A percentile compares a stretch with the other conserved stretches of the same genome.
phyloP scores from a whole-genome alignment of 257 asterid species.

The Solanum paucissectum region DNA sequence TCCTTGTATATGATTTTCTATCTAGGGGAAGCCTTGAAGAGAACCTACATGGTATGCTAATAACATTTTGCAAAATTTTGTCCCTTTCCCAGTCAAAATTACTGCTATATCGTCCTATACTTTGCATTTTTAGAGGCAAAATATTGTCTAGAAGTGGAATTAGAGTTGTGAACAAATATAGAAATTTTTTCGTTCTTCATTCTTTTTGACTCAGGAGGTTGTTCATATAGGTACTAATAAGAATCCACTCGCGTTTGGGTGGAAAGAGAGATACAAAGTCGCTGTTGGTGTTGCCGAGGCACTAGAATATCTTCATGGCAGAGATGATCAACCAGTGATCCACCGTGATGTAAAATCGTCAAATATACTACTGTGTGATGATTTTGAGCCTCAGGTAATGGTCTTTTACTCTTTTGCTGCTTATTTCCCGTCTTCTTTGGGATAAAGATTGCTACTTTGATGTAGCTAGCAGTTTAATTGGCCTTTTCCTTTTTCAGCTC shows the following conservation, averaged over 20 bases:
- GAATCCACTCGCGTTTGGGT: slow-evolving; percentile 39
- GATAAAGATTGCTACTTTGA: background rate
- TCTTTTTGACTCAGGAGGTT: background rate
- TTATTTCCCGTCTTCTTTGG: background rate
- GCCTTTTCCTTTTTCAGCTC: slow-evolving; percentile 35
- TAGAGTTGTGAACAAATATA: background rate
- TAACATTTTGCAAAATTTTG: background rate
- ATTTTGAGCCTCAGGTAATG: slow-evolving; percentile 89
- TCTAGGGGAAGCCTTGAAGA: slow-evolving; percentile 99
- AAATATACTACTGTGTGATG: slow-evolving; percentile 68
- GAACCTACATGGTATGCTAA: slow-evolving; percentile 64
- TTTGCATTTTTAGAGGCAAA: background rate
- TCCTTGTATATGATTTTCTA: slow-evolving; percentile 80
- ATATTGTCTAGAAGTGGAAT: background rate
- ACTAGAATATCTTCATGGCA: slow-evolving; percentile 69
- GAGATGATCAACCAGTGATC: slow-evolving; percentile 65
- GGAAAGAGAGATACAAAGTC: slow-evolving; percentile 71
- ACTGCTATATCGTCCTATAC: background rate
- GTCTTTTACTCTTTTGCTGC: background rate
- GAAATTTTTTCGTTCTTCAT: background rate
- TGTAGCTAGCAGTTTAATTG: background rate
- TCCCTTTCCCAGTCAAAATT: background rate
- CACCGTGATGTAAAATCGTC: slow-evolving; percentile 96
- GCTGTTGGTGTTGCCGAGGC: slow-evolving; percentile 97
- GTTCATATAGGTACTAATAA: slow-evolving; percentile 41